Percentiles rank a stretch among this genome's conserved stretches.
Conservation (phyloP, 768 basidiomycete genomes). For the Tricholoma furcatifolium region DNA sequence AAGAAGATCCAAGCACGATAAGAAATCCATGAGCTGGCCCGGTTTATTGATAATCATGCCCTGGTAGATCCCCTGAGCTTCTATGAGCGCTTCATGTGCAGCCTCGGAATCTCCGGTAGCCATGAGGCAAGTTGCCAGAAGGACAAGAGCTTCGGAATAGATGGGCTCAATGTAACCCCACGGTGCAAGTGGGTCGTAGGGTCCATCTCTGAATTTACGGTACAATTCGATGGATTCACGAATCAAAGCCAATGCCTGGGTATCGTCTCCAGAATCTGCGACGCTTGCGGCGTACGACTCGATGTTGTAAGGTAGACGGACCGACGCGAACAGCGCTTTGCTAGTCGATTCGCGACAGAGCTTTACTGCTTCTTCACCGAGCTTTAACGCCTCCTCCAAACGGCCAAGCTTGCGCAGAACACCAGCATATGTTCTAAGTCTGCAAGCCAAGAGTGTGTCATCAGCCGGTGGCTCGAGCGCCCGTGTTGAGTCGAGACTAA, state of each 20-base stretch:
- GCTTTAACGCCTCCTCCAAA: slow-evolving; percentile 8
- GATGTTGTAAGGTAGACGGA: slow-evolving; percentile 7
- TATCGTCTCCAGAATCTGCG: slow-evolving; percentile 6
- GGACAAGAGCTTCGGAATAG: slow-evolving; percentile 4
- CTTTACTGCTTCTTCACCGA: slow-evolving; percentile 10
- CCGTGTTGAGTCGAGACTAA: not conserved
- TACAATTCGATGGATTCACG: slow-evolving; percentile 9
- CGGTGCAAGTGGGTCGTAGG: not conserved
- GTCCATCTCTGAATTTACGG: not conserved
- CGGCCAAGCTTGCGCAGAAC: not conserved
- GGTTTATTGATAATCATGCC: not conserved
- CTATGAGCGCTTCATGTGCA: slow-evolving; percentile 2
- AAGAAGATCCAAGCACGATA: slow-evolving; percentile 6
- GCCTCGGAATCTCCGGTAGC: not conserved
- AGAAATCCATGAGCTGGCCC: not conserved
- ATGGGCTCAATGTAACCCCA: slow-evolving; percentile 9
- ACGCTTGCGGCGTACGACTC: slow-evolving; percentile 1
- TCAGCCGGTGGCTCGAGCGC: not conserved
- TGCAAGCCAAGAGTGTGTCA: slow-evolving; percentile 3
- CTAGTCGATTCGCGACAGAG: slow-evolving; percentile 5
- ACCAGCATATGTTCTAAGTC: not conserved
- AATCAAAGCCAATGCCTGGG: not conserved
- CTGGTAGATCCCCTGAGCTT: slow-evolving; percentile 3
- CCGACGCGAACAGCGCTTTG: slow-evolving; percentile 1
- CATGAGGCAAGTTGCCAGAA: slow-evolving; percentile 5